Evolutionary conservation across 2,329 filamentous ascomycete species (phyloP), one percentile per base, ranked within the genome.

Genomic region (Pseudopyricularia cyperi): DNA sequence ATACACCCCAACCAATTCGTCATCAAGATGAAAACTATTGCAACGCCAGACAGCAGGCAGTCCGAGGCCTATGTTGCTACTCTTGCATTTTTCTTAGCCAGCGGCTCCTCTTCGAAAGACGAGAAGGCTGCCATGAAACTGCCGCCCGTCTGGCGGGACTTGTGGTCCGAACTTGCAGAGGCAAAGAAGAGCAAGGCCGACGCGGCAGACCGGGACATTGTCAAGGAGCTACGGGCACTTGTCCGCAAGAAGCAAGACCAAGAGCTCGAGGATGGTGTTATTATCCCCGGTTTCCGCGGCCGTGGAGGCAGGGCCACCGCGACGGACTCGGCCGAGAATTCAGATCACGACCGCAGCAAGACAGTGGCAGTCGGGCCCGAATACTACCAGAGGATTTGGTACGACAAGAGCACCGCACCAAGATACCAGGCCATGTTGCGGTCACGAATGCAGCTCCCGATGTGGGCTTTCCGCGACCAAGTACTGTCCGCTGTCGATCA

Each of bases 21-120:
- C 11, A 81, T 93, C 58, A 85, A 82, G 42, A 95, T 96, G 85
- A 73, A 70, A 4, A 74, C 76, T 0, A 67, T 94, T 44, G 85
- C 89, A 11, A 85, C 89, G 0, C 80, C 89, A 0, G 85, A 89
- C 51, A 59, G 74, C 12, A 81, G 83, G 57, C 90, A 98, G 63
- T 94, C 93, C 6, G 90, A 97, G 65, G 83, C 84, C 1, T 97
- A 84, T 59, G 77, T 93, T 42, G 87, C 89, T 6, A 95, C 89
- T 0, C 75, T 80, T 12, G 88, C 86, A 2, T 69, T 98, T 1
- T 96, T 95, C 63, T 76, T 87, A 39, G 74, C 95, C 1, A 95
- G 89, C 57, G 80, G 82, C 1, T 76, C 79, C n/a, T 87, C 82
- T 15, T 68, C 79, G 0, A 93, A 88, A 59, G 91, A 97, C 61